Conservation (phyloP, 2,329 filamentous ascomycete genomes). For the Raffaelea albimanens region DNA sequence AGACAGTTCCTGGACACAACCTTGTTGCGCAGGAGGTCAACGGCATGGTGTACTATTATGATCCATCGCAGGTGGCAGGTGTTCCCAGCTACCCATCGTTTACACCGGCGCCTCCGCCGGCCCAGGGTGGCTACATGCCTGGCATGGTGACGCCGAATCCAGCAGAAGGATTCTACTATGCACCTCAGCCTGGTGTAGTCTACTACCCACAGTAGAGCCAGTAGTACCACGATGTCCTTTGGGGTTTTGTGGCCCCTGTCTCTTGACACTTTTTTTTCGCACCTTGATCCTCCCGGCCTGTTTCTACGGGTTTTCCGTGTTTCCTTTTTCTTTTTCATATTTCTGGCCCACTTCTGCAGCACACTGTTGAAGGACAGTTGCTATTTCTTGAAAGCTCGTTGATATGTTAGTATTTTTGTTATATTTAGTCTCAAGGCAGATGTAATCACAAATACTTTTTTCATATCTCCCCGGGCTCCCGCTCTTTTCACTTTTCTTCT, state of each 20-base stretch:
- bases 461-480: background rate
- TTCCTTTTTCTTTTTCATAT: conserved; percentile 1
- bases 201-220: conserved; percentile 49
- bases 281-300: no score
- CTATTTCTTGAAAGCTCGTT: no score
- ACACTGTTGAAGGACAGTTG: no score
- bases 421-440: no score
- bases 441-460: conserved; percentile 3
- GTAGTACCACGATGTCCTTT: no score
- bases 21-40: conserved; percentile 79
- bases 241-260: no score
- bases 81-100: conserved; percentile 39
- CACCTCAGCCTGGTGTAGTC: conserved; percentile 46
- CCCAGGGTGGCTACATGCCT: conserved; percentile 35
- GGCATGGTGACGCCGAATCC: conserved; percentile 65
- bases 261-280: no score
- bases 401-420: no score
- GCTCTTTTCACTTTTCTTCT: conserved; percentile 9
- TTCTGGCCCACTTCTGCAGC: background rate
- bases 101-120: conserved; percentile 23
- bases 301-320: background rate
- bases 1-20: conserved; percentile 44
- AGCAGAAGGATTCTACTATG: conserved; percentile 59
- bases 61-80: conserved; percentile 61
- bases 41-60: conserved; percentile 93